A percentile compares a stretch with the other conserved stretches of the same genome.
Conservation (phyloP, 2,329 filamentous ascomycete genomes). For the Colletotrichum agaves region DNA sequence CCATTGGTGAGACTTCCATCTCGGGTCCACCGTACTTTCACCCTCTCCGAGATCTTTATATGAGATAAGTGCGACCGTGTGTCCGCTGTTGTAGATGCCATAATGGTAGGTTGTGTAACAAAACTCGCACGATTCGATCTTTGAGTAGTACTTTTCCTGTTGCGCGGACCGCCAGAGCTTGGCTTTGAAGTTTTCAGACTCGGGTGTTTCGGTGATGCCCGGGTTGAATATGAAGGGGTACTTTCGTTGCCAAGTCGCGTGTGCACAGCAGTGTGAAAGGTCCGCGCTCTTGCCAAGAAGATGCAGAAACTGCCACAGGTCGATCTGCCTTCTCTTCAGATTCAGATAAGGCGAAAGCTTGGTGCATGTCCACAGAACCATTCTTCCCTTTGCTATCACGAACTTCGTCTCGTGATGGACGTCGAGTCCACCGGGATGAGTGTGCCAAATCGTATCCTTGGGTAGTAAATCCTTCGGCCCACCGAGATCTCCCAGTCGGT, state of each 20-base stretch:
- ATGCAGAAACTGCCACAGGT: background rate
- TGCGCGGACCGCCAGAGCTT: background rate
- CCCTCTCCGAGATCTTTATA: background rate
- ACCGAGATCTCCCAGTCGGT: background rate
- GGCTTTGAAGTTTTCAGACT: background rate
- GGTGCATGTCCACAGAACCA: background rate
- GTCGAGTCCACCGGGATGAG: background rate
- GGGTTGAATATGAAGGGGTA: background rate
- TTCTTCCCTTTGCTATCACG: background rate
- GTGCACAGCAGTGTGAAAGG: background rate
- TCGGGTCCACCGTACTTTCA: background rate
- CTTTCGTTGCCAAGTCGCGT: slow-evolving; percentile 2
- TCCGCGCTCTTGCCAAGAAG: background rate
- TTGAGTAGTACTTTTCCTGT: background rate
- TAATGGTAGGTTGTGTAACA: background rate
- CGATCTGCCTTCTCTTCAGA: background rate
- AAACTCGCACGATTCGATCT: background rate
- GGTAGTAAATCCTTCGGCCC: background rate
- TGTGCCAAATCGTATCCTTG: background rate
- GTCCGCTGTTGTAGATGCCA: background rate
- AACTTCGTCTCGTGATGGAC: background rate
- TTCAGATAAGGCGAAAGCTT: background rate
- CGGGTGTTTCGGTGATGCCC: background rate
- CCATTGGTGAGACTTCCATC: slow-evolving; percentile 3
- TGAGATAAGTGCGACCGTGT: background rate